These are phyloP conservation scores for Aspergillus quadrilineatus DNA, from an alignment of 2,329 filamentous ascomycete genomes.

Conservation along the genomic window DNA sequence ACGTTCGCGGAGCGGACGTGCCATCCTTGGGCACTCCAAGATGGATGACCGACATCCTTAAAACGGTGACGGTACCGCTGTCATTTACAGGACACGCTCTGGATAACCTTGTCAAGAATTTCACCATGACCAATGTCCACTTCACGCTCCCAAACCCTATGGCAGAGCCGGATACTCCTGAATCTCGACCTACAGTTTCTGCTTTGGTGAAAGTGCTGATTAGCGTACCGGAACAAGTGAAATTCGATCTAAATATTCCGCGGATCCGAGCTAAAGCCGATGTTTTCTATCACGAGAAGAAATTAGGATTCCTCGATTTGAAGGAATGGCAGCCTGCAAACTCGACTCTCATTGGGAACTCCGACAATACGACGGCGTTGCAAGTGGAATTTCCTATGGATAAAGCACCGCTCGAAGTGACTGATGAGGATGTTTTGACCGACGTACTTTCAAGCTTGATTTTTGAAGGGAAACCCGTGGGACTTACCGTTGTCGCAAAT, in stretches of 20 bases:
- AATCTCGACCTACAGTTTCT: conserved; percentile 74
- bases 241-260: conserved; percentile 77
- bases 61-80: conserved; percentile 78
- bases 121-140: conserved; percentile 79
- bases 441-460: conserved; percentile 78
- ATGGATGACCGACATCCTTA: conserved; percentile 80
- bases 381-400: conserved; percentile 73
- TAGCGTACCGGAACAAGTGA: conserved; percentile 78
- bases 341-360: conserved; percentile 66
- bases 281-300: conserved; percentile 72
- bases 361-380: conserved; percentile 61
- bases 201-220: conserved; percentile 79
- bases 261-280: conserved; percentile 74
- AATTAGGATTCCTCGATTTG: conserved; percentile 79
- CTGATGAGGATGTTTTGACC: conserved; percentile 73
- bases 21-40: conserved; percentile 67
- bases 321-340: conserved; percentile 80
- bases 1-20: conserved; percentile 73
- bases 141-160: conserved; percentile 80
- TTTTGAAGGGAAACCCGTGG: conserved; percentile 69
- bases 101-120: conserved; percentile 81
- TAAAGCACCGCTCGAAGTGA: conserved; percentile 78
- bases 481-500: conserved; percentile 71
- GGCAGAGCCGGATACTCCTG: conserved; percentile 71
- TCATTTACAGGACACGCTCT: conserved; percentile 80